phyloP scores from a whole-genome alignment of 768 basidiomycete species.

The Tricholoma bakamatsutake region DNA sequence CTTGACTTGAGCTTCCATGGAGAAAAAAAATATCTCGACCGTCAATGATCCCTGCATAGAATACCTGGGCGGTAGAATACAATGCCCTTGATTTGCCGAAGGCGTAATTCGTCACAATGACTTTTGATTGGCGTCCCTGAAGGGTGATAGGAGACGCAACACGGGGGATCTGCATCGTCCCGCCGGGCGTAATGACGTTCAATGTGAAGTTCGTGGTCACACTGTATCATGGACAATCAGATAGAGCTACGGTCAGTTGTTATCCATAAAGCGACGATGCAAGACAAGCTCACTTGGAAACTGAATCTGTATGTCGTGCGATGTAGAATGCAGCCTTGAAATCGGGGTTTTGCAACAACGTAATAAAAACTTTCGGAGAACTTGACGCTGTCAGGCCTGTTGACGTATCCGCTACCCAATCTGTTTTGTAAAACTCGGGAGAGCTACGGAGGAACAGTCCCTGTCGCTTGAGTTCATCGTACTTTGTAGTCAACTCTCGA shows the following conservation, averaged over 20 bases:
- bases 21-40: constrained; percentile 59
- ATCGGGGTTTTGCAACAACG: constrained; percentile 64
- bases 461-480: constrained; percentile 72
- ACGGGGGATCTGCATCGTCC: constrained; percentile 50
- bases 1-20: constrained; percentile 48
- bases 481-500: constrained; percentile 61
- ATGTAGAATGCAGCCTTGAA: constrained; percentile 63
- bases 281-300: constrained; percentile 47
- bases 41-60: constrained; percentile 60
- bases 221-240: constrained; percentile 20
- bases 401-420: constrained; percentile 61
- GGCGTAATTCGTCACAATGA: constrained; percentile 65
- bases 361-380: constrained; percentile 49
- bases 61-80: constrained; percentile 71
- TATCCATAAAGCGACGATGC: background rate
- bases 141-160: constrained; percentile 51
- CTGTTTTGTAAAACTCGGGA: constrained; percentile 74
- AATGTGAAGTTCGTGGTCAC: constrained; percentile 51
- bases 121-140: constrained; percentile 65
- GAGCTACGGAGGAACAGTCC: constrained; percentile 76
- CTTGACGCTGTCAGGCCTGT: constrained; percentile 36
- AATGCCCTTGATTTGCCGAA: constrained; percentile 53
- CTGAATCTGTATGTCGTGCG: constrained; percentile 60
- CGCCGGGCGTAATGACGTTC: constrained; percentile 47
- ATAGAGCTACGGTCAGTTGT: background rate